Conservation (phyloP, 495 filamentous ascomycete genomes). For the Penicillium angulare region DNA sequence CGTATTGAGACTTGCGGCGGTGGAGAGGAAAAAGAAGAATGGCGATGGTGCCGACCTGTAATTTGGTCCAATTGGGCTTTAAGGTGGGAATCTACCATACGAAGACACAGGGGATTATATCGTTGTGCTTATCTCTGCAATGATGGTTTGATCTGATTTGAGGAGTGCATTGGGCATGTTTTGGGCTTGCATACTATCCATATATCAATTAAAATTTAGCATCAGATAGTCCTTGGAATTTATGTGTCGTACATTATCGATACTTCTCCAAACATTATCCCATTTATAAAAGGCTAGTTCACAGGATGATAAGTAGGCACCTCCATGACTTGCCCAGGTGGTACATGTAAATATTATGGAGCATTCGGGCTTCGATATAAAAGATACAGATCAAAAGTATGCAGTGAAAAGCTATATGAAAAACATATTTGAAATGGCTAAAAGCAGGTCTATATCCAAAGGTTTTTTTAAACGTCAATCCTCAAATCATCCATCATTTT, state of each 20-base stretch:
- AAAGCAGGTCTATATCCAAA: slow-evolving; percentile 24
- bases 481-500: slow-evolving; percentile 10
- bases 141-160: not conserved
- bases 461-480: slow-evolving; percentile 6
- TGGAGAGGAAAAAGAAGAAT: slow-evolving; percentile 49
- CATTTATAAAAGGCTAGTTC: too few species aligned
- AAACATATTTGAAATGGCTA: slow-evolving; percentile 21
- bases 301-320: too few species aligned
- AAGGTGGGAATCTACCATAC: not conserved
- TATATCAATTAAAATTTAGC: not conserved
- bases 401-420: not conserved
- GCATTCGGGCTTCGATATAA: not conserved
- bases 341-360: not conserved
- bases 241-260: too few species aligned
- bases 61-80: not conserved
- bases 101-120: too few species aligned
- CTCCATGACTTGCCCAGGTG: too few species aligned
- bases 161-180: not conserved
- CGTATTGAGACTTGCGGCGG: slow-evolving; percentile 65
- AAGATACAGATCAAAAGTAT: not conserved
- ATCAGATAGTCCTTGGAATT: not conserved
- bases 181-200: not conserved
- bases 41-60: slow-evolving; percentile 5
- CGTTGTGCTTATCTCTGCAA: not conserved
- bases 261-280: too few species aligned